Evolutionary conservation across 1,284 basidiomycete genomes (phyloP).

Genomic region (Leccinum angustisporum): DNA sequence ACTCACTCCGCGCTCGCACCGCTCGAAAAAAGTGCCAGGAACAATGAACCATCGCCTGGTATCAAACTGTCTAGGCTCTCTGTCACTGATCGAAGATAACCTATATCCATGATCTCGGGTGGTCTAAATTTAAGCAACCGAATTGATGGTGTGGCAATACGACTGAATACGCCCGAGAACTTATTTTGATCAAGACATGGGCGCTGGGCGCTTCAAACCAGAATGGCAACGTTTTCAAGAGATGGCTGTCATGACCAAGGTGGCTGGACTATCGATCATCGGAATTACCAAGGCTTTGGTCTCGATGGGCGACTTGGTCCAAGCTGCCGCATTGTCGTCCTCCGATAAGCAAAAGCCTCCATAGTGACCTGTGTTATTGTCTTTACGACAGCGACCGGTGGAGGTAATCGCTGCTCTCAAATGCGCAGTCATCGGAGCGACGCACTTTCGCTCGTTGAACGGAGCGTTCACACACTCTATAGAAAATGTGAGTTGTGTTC

Average conservation of each 20-base stretch:
- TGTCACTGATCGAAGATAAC: neutral
- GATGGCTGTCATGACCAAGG: neutral
- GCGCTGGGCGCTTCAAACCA: neutral
- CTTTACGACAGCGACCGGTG: neutral
- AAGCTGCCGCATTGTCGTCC: neutral
- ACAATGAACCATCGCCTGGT: neutral
- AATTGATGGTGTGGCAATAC: neutral
- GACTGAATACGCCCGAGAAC: neutral
- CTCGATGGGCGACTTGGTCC: neutral
- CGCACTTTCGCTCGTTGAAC: no score
- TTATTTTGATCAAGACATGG: neutral
- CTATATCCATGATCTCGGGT: neutral
- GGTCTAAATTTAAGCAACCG: neutral
- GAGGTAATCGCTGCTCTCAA: neutral
- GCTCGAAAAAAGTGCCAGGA: neutral
- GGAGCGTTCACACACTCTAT: neutral
- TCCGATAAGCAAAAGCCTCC: neutral
- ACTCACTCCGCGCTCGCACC: neutral
- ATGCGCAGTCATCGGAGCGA: neutral
- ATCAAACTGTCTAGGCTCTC: neutral
- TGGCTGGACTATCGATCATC: neutral
- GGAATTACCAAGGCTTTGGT: neutral
- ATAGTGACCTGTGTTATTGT: neutral
- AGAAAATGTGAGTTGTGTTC: neutral
- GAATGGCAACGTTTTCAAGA: neutral